Evolutionary conservation across 352 stramenopile species (phyloP), one percentile per base, ranked within the genome.

Genomic region (Phytophthora pluvialis): DNA sequence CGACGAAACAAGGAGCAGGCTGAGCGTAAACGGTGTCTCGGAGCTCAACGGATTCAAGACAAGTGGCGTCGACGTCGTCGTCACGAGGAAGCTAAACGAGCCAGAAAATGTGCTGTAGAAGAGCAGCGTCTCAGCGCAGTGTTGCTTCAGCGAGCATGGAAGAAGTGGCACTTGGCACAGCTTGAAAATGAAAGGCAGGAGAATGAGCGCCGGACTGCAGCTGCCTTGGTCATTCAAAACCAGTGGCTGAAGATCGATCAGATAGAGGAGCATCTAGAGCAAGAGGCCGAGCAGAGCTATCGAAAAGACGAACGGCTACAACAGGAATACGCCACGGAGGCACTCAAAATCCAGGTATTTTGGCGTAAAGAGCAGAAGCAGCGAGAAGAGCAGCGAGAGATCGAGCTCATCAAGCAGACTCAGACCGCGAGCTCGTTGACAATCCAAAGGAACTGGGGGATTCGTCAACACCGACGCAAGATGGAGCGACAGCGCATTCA

Each of bases 361-460:
- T 70, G 61, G 61, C 45, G 61, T 11, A 61, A 60, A 4, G 39
- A 60, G 16, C 57, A 47, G 7, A 13, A 59, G n/a, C 13, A 46
- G 8, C 38, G 15, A 8, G 18, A 31, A 13, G 4, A 49, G 11
- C 21, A 60, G 16, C 38, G 26, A 35, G 33, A 68, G 36, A 48
- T 31, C 6, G 65, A 70, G 29, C 15, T n/a, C 18, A 11, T 68
- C 2, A 11, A 48, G n/a, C 48, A 70, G 32, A 45, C 36, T 21
- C 60, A 59, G 35, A 46, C 58, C 26, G 25, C 67, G 15, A 72
- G 35, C 15, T 72, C 57, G 11, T 21, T 72, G 26, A 69, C 35
- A 18, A 72, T 72, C 8, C 63, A 66, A 25, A 44, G 62, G 12
- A 72, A 69, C 15, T 72, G 56, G 67, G 46, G 46, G 9, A 45